Conservation (phyloP, 768 basidiomycete genomes). For the Boletus sensibilis region DNA sequence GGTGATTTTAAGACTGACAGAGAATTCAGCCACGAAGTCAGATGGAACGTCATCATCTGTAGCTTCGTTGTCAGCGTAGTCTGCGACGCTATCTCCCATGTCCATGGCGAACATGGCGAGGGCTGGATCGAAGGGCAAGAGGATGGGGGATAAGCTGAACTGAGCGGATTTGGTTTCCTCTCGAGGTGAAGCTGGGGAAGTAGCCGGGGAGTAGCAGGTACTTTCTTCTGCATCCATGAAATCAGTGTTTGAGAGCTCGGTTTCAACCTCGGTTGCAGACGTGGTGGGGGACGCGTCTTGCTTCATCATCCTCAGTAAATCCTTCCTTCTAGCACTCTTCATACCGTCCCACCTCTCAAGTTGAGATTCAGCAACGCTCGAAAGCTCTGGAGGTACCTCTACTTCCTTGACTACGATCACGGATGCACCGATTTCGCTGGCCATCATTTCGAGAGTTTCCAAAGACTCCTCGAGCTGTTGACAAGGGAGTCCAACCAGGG, state of each 20-base stretch:
- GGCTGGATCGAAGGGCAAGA: constrained; percentile 31
- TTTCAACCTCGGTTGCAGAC: constrained; percentile 40
- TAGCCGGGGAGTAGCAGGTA: constrained; percentile 1
- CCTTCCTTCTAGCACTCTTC: constrained; percentile 37
- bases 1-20: constrained; percentile 63
- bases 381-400: constrained; percentile 62
- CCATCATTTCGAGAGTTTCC: constrained; percentile 91
- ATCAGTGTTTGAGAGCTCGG: constrained; percentile 38
- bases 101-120: constrained; percentile 49
- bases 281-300: constrained; percentile 35
- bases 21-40: constrained; percentile 23
- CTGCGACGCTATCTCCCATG: constrained; percentile 36
- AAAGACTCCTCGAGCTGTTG: constrained; percentile 77
- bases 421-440: constrained; percentile 88
- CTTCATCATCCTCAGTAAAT: constrained; percentile 22
- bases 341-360: constrained; percentile 37
- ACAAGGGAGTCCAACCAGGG: constrained; percentile 74
- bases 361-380: constrained; percentile 33
- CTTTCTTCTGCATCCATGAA: constrained; percentile 39
- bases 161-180: background rate
- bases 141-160: background rate
- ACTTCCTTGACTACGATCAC: constrained; percentile 91
- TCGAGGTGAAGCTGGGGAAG: constrained; percentile 7
- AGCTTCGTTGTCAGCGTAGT: constrained; percentile 30
- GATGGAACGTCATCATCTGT: background rate